Conservation (phyloP, 2,329 filamentous ascomycete genomes). For the Allantophomopsis cytisporea region DNA sequence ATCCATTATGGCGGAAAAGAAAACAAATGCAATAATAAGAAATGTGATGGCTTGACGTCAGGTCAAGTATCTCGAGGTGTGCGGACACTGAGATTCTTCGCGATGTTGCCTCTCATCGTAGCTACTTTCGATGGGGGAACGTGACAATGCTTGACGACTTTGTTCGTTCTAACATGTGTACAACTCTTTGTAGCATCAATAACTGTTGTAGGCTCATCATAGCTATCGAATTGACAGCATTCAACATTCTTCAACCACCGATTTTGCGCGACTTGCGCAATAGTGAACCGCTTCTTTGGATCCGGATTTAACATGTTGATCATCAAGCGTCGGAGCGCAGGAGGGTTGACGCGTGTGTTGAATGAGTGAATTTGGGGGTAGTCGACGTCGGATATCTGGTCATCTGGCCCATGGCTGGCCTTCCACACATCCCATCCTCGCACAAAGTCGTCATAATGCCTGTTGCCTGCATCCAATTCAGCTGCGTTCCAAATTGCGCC, state of each 20-base stretch:
- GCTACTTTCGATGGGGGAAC: constrained; percentile 8
- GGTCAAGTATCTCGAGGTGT: too few relatives aligned
- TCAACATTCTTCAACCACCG: constrained; percentile 64
- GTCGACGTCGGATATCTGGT: constrained; percentile 37
- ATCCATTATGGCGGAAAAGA: too few relatives aligned
- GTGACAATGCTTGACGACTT: constrained; percentile 16
- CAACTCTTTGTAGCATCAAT: constrained; percentile 44
- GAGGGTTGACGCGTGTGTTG: constrained; percentile 51
- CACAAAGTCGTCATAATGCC: constrained; percentile 51
- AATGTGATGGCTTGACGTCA: too few relatives aligned
- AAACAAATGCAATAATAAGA: too few relatives aligned
- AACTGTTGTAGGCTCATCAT: constrained; percentile 44
- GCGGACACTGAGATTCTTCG: too few relatives aligned
- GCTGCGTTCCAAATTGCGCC: constrained; percentile 66
- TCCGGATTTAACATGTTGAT: constrained; percentile 75
- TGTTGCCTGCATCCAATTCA: constrained; percentile 29
- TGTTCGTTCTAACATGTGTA: constrained; percentile 30
- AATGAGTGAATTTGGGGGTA: constrained; percentile 54
- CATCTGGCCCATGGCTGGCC: constrained; percentile 33
- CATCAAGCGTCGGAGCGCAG: constrained; percentile 55
- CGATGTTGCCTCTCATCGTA: too few relatives aligned
- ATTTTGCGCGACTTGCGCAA: constrained; percentile 54
- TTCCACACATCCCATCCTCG: constrained; percentile 59
- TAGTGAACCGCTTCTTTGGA: constrained; percentile 55
- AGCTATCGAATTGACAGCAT: constrained; percentile 64